These are phyloP conservation scores for Babesia divergens DNA, from an alignment of 169 alveolate genomes.

Conservation along the genomic window DNA sequence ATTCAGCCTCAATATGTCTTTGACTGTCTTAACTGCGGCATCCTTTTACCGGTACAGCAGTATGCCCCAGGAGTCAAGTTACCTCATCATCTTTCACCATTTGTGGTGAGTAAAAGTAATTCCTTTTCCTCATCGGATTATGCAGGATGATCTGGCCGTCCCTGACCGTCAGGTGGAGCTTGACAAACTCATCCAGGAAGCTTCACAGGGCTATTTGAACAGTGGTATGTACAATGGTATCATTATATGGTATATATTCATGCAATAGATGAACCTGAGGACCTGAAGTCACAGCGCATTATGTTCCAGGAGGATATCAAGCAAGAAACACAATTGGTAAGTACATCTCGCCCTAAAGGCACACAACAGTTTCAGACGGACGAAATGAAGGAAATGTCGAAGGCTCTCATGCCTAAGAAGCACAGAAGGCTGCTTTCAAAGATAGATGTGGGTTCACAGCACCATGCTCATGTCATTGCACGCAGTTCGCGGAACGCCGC, in stretches of 20 bases:
- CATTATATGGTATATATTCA: not conserved
- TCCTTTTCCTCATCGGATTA: not conserved
- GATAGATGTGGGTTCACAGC: constrained; percentile 42
- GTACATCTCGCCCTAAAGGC: not conserved
- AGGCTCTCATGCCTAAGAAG: constrained; percentile 60
- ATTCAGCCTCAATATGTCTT: constrained; percentile 95
- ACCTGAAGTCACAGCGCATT: constrained; percentile 10
- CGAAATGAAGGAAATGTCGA: constrained; percentile 44
- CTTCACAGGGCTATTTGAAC: not conserved
- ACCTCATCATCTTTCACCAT: constrained; percentile 97
- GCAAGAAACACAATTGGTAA: constrained; percentile 15
- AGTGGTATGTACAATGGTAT: not conserved
- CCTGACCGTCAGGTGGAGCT: constrained; percentile 57
- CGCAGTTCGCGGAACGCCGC: constrained; percentile 44
- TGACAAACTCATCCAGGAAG: constrained; percentile 51
- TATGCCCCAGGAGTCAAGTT: constrained; percentile 88
- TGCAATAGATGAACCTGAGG: constrained; percentile 23
- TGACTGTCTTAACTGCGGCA: constrained; percentile 86
- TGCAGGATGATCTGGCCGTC: constrained; percentile 42
- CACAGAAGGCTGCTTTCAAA: constrained; percentile 55
- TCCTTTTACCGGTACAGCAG: constrained; percentile 83
- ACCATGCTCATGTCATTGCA: not conserved
- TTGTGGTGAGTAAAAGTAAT: constrained; percentile 59
- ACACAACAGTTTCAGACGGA: constrained; percentile 11
- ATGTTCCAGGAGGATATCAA: constrained; percentile 18